Conservation (phyloP, 768 basidiomycete genomes). For the Favolaschia claudopus region DNA sequence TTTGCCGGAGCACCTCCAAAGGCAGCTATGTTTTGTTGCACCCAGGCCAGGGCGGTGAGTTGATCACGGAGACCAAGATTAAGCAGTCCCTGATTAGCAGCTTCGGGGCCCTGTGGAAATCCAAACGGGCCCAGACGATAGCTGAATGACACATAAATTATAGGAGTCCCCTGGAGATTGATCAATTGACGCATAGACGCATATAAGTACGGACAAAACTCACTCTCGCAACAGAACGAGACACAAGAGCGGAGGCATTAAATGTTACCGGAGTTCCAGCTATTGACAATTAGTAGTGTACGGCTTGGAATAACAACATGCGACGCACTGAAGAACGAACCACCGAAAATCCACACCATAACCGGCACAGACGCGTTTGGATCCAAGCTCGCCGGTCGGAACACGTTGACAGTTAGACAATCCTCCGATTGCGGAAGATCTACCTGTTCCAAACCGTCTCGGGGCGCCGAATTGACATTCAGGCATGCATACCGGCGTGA, state of each 20-base stretch:
- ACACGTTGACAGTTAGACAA: conserved; percentile 56
- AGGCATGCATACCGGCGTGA: neutral
- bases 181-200: neutral
- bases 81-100: conserved; percentile 26
- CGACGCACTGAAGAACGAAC: conserved; percentile 18
- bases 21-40: conserved; percentile 51
- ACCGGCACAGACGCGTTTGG: neutral
- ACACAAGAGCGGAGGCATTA: neutral
- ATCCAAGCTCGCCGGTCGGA: conserved; percentile 41
- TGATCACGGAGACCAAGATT: conserved; percentile 41
- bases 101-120: conserved; percentile 42
- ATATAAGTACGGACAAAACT: neutral
- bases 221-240: neutral
- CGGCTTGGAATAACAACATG: no score
- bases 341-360: conserved; percentile 16
- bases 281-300: neutral
- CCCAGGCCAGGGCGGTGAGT: conserved; percentile 40
- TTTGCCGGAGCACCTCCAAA: conserved; percentile 42
- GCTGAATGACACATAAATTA: conserved; percentile 47
- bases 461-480: neutral
- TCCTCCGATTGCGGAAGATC: conserved; percentile 42
- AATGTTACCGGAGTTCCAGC: neutral
- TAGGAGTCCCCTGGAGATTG: conserved; percentile 30
- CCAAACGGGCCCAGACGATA: conserved; percentile 39
- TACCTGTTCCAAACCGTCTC: neutral